Base-by-base conservation (phyloP, 495 filamentous ascomycete genomes). In the Polyplosphaeria fusca region DNA sequence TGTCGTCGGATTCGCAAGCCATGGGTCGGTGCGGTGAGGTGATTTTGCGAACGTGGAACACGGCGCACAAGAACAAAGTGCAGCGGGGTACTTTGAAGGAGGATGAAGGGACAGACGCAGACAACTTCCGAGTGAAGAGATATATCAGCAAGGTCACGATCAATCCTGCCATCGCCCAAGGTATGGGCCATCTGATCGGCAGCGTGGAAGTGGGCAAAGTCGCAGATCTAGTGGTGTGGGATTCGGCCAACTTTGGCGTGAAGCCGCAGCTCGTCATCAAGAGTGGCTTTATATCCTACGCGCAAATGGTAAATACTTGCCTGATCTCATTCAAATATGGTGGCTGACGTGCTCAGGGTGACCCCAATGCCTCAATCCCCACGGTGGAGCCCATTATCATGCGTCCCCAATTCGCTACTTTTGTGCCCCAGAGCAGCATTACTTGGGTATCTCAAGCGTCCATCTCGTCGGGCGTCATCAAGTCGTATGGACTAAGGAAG, bases 21-120 rank as follows among this genome's bases (percentile, higher is more conserved):
- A 98, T 98, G 93, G 93, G 93, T 49, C 86, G 93, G 40, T 94
- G 89, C 68, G 93, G 93, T 51, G 93, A 98, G 71, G 93, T 98
- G 41, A 84, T 98, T 56, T 76, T 95, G 42, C 82, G 93, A 13
- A 98, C 94, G 0, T 98, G 93, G 93, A 89, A 96, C 71, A 98
- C 93, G 2, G 93, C 93, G 0, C 91, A 95, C 73, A 98, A 98
- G 80, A 98, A 98, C 68, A 96, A 95, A 71, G 65, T 82, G 13
- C 93, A 98, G 73, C 78, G 93, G 5, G 94, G 94, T 0, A 50
- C 71, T 1, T 68, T 98, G 18, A 72, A 76, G 12, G 86, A 95
- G 72, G 93, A 98, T 64, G 79, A 87, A 58, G 87, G 80, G 32
- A 88, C 87, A 0, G 86, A 79, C 9, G 91, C 87, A 0, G 93